phyloP scores from a whole-genome alignment of 257 asterid genomes.

The Cynanchum wilfordii region DNA sequence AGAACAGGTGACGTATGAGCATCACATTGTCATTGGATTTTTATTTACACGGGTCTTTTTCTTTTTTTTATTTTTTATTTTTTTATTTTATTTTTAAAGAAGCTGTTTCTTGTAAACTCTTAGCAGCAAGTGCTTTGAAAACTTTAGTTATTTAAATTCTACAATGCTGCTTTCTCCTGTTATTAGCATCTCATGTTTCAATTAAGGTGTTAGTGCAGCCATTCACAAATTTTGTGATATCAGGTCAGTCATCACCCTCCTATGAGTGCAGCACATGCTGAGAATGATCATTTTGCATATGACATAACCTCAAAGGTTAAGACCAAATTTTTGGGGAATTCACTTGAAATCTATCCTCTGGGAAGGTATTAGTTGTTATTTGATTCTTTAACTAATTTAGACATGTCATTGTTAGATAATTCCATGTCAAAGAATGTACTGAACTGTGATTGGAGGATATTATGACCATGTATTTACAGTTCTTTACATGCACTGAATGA shows the following conservation, averaged over 20 bases:
- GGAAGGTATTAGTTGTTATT: conserved; percentile 57
- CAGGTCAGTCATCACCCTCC: conserved; percentile 82
- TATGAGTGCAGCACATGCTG: conserved; percentile 94
- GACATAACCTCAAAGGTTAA: conserved; percentile 81
- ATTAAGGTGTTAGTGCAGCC: neutral
- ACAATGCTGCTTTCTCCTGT: neutral
- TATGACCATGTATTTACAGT: neutral
- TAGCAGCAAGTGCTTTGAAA: neutral
- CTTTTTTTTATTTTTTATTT: neutral
- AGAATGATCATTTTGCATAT: conserved; percentile 73
- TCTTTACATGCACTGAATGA: conserved; percentile 4
- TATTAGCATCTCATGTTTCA: neutral
- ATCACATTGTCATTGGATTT: neutral
- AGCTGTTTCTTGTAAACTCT: neutral
- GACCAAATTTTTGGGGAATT: conserved; percentile 82
- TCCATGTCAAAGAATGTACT: neutral
- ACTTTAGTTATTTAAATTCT: neutral
- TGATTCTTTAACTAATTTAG: neutral
- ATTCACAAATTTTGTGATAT: neutral
- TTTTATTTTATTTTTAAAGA: neutral
- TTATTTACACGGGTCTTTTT: neutral
- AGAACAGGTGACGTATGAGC: conserved; percentile 55
- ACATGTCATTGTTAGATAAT: neutral
- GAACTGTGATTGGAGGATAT: neutral
- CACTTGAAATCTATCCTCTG: conserved; percentile 82